phyloP scores from a whole-genome alignment of 2,329 filamentous ascomycete species.

The Cytospora mali region DNA sequence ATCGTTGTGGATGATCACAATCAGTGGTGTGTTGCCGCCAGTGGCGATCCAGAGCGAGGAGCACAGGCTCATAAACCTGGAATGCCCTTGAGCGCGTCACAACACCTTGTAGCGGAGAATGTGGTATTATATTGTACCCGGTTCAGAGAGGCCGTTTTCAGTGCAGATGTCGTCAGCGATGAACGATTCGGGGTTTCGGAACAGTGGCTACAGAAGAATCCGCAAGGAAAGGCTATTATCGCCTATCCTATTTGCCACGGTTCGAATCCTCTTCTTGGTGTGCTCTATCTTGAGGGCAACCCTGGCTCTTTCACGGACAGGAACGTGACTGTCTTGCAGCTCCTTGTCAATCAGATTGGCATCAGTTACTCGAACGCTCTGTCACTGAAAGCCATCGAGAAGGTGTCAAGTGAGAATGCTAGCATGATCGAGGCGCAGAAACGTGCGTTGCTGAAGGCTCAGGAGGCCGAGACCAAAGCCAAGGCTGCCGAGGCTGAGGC shows the following conservation, averaged over 20 bases:
- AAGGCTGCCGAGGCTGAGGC: constrained; percentile 77
- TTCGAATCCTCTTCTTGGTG: constrained; percentile 69
- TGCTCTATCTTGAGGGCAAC: constrained; percentile 74
- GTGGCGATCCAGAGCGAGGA: constrained; percentile 70
- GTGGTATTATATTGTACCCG: constrained; percentile 76
- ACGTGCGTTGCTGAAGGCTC: constrained; percentile 70
- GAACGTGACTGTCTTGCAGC: constrained; percentile 65
- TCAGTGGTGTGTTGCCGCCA: constrained; percentile 73
- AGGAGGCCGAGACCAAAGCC: constrained; percentile 74
- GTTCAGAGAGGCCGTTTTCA: constrained; percentile 74
- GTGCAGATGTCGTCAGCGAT: constrained; percentile 72
- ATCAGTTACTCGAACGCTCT: constrained; percentile 71
- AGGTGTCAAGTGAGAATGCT: constrained; percentile 75
- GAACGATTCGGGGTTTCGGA: constrained; percentile 76
- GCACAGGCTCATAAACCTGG: constrained; percentile 68
- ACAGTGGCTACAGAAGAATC: constrained; percentile 68
- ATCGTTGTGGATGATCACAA: constrained; percentile 73
- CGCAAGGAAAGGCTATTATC: constrained; percentile 73
- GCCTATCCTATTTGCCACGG: constrained; percentile 73
- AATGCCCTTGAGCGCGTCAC: constrained; percentile 65
- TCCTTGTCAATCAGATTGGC: constrained; percentile 78
- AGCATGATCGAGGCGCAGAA: constrained; percentile 80
- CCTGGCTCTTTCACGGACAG: constrained; percentile 75
- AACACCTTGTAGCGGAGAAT: constrained; percentile 69
- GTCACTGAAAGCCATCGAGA: constrained; percentile 71